Evolutionary conservation across 108 stramenopile genomes (phyloP), one percentile per base, ranked within the genome.

Genomic region (Skeletonema menzelii): DNA sequence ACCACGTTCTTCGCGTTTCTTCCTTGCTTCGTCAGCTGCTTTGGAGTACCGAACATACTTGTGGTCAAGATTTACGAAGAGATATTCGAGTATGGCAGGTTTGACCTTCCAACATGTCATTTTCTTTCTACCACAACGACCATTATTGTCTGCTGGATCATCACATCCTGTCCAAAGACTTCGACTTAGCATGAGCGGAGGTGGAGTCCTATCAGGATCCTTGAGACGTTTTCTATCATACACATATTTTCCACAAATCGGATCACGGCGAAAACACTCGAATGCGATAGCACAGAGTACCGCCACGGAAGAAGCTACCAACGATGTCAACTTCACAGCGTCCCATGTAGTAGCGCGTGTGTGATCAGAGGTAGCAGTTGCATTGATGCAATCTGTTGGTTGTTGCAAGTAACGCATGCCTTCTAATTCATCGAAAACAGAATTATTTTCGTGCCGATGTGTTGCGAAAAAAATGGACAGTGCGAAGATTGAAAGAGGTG

Each of bases 171-270:
- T 59, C 81, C 77, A 77, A 32, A 78, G 38, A 40, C 82, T 82
- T 22, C 82, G 59, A 74, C 82, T 79, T 15, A 53, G 19, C 82
- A 82, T 82, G 5, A 82, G 32, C 1, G 82, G 82, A 10, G 82
- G 82, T 0, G 82, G 82, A 37, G 77, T 67, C 20, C 82, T 27
- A 19, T 57, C 56, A 0, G 82, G 82, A 26, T 82, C 73, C 27
- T 35, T 73, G 53, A 79, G 31, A 10, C 82, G 38, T 28, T 74
- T 73, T 6, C 82, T 77, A 75, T 82, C 82, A 47, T 80, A 80
- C 12, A 77, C 70, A 55, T 77, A 77, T 44, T 77, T 77, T 1
- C 70, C 70, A 8, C 77, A 65, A 27, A 77, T 72, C 2, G 80
- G 80, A 65, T 82, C 76, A 19, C 76, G 69, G 14, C 80, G 70